Base-by-base conservation (phyloP, 768 basidiomycete genomes). In the Rhodosporidiobolus sp. region DNA sequence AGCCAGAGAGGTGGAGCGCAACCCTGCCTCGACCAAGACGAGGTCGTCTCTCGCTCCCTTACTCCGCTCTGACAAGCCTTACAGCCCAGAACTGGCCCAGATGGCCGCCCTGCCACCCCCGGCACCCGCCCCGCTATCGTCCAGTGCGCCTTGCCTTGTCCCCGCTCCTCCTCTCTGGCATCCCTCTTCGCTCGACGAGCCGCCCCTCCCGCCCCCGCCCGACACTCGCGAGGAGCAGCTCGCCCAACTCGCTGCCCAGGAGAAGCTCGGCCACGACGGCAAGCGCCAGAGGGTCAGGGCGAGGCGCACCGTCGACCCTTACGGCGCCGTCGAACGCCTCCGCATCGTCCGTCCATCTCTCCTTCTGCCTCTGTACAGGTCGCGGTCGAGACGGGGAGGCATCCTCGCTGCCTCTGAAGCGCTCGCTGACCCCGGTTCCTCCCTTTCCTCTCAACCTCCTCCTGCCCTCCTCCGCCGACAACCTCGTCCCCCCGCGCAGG, bases 321-420 rank as follows among this genome's bases (percentile, higher is more conserved):
- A 90, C 76, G 94, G 93, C 38, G 88, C 88, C 3, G 85, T 95
- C 82, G 90, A 89, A 24, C 85, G 93, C 74, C 96, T 91, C 93
- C 82, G 85, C 65, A 80, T 92, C 83, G 94, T 96, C 79, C 69
- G 88, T 83, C 17, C 50, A 20, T 50, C 34, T 6, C 49, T 17
- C 10, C 26, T 19, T 8, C 55, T 52, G 35, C 30, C 22, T 53
- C 34, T 1, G 5, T 45, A 22, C 14, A 22, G n/a, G n/a, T n/a
- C n/a, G n/a, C n/a, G n/a, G n/a, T n/a, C n/a, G n/a, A n/a, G n/a
- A n/a, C n/a, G n/a, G n/a, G n/a, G n/a, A n/a, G n/a, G n/a, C n/a
- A n/a, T n/a, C n/a, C n/a, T n/a, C n/a, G n/a, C n/a, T n/a, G n/a
- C n/a, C n/a, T n/a, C n/a, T n/a, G n/a, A n/a, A n/a, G n/a, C n/a